Base-by-base conservation (phyloP, 345 rosid genomes). In the Ceriops decandra region DNA sequence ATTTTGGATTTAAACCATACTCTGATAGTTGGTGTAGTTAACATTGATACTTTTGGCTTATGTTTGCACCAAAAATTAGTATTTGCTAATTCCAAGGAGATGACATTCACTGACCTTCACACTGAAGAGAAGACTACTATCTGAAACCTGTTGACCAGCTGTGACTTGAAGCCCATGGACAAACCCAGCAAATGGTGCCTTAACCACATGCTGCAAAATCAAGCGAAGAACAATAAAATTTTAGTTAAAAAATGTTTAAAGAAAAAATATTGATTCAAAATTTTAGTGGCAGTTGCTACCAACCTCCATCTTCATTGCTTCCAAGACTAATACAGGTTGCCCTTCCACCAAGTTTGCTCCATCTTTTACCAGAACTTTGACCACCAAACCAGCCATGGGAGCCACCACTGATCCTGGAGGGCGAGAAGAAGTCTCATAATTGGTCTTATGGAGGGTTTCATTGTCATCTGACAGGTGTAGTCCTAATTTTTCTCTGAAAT, bases 301-400 rank as follows among this genome's bases (percentile, higher is more conserved):
- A 66, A 89, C 97, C 98, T 93, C 98, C 97, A 93, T 93, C 84
- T 93, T 93, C 97, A 91, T 93, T 71, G 97, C 97, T 81, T 91
- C 97, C 51, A 93, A 73, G 76, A 93, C 96, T 68, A 93, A 67
- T 21, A 91, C 73, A 57, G 95, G 90, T 78, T 89, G 97, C 35
- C 89, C 96, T 77, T 74, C 83, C 68, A 82, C 97, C 68, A 89
- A 95, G 65, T 77, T 87, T 38, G 81, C 68, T 59, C 92, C 95
- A 68, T 91, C 85, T 69, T 85, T 74, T 24, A 72, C 81, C 63
- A 93, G 85, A 76, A 93, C 95, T 84, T 93, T 93, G 61, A 93
- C 93, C 32, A 88, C 95, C 63, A 91, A 83, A 62, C 97, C 97
- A 82, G 98, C 91, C 98, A 93, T 93, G 58, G 98, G 97, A 38